Evolutionary conservation across 352 stramenopile species (phyloP), one percentile per base, ranked within the genome.

Genomic region (Thalassiosira exigua): DNA sequence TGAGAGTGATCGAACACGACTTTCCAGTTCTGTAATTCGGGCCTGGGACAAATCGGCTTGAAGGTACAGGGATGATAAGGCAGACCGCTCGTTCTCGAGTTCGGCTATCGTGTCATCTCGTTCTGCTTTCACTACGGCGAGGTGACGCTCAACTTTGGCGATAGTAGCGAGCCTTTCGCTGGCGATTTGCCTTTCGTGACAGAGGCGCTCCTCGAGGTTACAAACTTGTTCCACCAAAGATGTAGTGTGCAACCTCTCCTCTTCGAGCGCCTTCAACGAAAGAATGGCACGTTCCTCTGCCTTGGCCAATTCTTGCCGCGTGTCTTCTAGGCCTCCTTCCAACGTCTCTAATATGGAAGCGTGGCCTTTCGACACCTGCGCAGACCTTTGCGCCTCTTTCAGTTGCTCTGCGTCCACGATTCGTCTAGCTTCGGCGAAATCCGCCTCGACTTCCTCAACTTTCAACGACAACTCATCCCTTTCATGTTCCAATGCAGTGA

Each of bases 201-300:
- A 22, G 29, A 78, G 69, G 27, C 22, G 12, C 51, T 75, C 24
- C 44, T 79, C 41, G 1, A 84, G 50, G 17, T 30, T 11, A 19
- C 5, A 14, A 11, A 59, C 32, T 29, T 58, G 41, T 7, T 69
- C 60, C 41, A 30, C 26, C 14, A 44, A 22, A 27, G 19, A 14
- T n/a, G 48, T 27, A 19, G 2, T 26, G 12, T 26, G 41, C 9
- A 27, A 5, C 60, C 48, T 69, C 11, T 50, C 32, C 29, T 54
- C 57, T 66, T 66, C 57, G 7, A 66, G 19, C 4, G n/a, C 51
- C 51, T 41, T 41, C 3, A 9, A 12, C 24, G 24, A 59, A 7
- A 26, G 21, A 33, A 9, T 19, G 4, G 21, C 51, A 39, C 5
- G 21, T 59, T 59, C 51, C 51, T 33, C 36, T 9, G 51, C 51